Evolutionary conservation across 192 early-diverging fungal genomes (phyloP), one percentile per base, ranked within the genome.

Genomic region (Gigaspora rosea): DNA sequence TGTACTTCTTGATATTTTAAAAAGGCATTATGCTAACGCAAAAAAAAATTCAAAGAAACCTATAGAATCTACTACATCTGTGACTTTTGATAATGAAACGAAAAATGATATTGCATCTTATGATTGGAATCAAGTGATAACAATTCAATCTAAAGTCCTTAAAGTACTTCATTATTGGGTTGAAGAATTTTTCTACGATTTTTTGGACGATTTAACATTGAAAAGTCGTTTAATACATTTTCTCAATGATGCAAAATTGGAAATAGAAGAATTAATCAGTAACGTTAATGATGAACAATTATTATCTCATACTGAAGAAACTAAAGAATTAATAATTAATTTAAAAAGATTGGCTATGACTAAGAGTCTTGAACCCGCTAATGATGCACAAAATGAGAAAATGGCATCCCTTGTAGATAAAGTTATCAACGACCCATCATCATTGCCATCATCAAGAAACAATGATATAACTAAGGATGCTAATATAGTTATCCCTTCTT

Each of bases 141-240:
- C 48, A 27, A 78, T 87, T 33, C 86, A 89, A 49, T 64, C 70
- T 3, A 78, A 78, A 18, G 72, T 88, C 18, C 78, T 93, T 8
- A 85, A 89, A 62, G 78, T 89, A 11, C 78, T 91, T 50, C 82
- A 88, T 52, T 88, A 90, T 75, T 93, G 92, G 92, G 77, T 91
- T 15, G 76, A 80, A 22, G 73, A 84, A 41, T 86, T 88, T 77
- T 85, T 87, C 78, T 79, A 82, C 58, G 92, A 93, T 73, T 90
- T 93, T 69, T 64, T 90, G 41, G 89, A 93, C 71, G 85, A 89
- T 66, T 63, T 85, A 15, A 77, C 78, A n/a, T 76, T 89, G 65
- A 86, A 85, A 64, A 83, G 86, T 49, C 75, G 83, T 2, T 78
- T 86, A 79, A 79, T 84, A 3, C 82, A 81, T 71, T 85, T 85